Base-by-base conservation (phyloP, 169 alveolate species). In the Neospora caninum region DNA sequence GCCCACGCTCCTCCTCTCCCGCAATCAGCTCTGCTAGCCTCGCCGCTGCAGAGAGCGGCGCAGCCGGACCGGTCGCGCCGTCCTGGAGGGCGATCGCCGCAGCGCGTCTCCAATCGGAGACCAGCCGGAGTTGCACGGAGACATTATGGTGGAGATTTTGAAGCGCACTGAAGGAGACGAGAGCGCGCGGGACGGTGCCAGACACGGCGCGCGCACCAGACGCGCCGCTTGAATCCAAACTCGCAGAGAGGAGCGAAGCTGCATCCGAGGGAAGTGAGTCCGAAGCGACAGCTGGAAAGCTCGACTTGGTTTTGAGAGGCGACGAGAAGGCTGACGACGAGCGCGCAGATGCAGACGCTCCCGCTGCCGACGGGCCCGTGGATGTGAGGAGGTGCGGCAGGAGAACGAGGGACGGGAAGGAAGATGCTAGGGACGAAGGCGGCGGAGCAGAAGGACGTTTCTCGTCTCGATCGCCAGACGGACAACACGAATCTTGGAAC, bases 41-140 rank as follows among this genome's bases (percentile, higher is more conserved):
- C 0, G 73, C 91, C 42, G 88, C 82, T 45, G 87, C 92, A 38
- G 92, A 91, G n/a, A 38, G 58, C 92, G 42, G 92, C 49, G 42
- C 91, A 0, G 92, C 70, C 41, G 94, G 88, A 31, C 69, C 91
- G 7, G 54, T 64, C 0, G 92, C 88, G 93, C 95, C 95, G 34
- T 93, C 95, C 1, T 49, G 53, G 25, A 93, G 39, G 64, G 95
- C 95, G 25, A 70, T 91, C 2, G 95, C 41, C 88, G 89, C 93
- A 13, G 93, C 58, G 38, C 58, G 88, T 88, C 58, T 87, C 95
- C 95, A 93, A 10, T 89, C 89, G 78, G 89, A 84, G 9, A 93
- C 95, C 80, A 91, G 86, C 38, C 80, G 88, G 41, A 93, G 93
- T 92, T 93, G 95, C 41, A 93, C 58, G 16, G 95, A 93, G 31